Evolutionary conservation across 164 flowering plant genomes (phyloP).

Genomic region (Stephania yunnanensis): DNA sequence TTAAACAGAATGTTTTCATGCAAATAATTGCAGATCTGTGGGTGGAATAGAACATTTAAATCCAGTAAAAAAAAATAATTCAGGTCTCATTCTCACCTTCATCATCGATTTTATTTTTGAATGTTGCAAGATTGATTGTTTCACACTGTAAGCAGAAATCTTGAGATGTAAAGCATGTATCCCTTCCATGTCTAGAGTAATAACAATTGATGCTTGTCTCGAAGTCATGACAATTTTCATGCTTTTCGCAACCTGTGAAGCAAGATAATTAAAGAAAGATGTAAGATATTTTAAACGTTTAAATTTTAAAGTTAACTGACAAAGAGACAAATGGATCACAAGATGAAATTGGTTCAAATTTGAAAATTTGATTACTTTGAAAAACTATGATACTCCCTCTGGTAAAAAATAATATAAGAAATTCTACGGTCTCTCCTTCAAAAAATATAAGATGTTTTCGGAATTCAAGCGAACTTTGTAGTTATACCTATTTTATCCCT

Average conservation of each 20-base stretch:
- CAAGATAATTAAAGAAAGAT: conserved; percentile 4
- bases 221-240: conserved; percentile 49
- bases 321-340: too few relatives aligned
- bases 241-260: conserved; percentile 70
- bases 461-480: too few relatives aligned
- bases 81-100: conserved; percentile 31
- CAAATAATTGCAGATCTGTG: not conserved
- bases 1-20: not conserved
- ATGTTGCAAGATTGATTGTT: conserved; percentile 51
- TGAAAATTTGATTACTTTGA: not conserved
- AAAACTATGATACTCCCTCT: too few relatives aligned
- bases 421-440: too few relatives aligned
- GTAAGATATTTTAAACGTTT: not conserved
- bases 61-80: not conserved
- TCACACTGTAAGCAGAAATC: conserved; percentile 52
- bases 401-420: too few relatives aligned
- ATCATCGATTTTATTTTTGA: conserved; percentile 44
- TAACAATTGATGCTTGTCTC: conserved; percentile 45
- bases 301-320: not conserved
- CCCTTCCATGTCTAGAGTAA: conserved; percentile 58
- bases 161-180: conserved; percentile 49
- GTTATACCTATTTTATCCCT: too few relatives aligned
- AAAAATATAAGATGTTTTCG: too few relatives aligned
- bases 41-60: not conserved
- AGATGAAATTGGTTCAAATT: not conserved